Conservation (phyloP, 305 asterid species). For the Plantago lanceolata region DNA sequence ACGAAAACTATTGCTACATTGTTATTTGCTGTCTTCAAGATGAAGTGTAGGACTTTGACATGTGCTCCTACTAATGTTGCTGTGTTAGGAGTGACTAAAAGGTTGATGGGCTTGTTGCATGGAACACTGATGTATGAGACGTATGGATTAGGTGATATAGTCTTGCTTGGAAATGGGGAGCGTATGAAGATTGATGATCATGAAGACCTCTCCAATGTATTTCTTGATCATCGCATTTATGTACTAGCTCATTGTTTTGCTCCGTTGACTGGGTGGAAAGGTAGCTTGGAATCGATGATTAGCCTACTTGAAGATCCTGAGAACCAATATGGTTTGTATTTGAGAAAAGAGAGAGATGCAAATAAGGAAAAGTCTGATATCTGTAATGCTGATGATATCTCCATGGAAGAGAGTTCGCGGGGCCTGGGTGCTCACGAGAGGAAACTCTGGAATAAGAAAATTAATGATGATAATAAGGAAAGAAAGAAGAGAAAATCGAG, state of each 20-base stretch:
- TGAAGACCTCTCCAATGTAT: slow-evolving; percentile 47
- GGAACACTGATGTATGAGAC: slow-evolving; percentile 12
- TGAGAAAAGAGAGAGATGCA: slow-evolving; percentile 6
- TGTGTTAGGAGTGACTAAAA: slow-evolving; percentile 38
- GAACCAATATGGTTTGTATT: slow-evolving; percentile 28
- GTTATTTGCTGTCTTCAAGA: slow-evolving; percentile 24
- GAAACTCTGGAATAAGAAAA: neutral
- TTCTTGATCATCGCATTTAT: slow-evolving; percentile 46
- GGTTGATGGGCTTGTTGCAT: slow-evolving; percentile 30
- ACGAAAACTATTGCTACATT: slow-evolving; percentile 41
- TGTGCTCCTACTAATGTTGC: slow-evolving; percentile 69
- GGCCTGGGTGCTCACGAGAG: neutral
- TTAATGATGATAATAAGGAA: slow-evolving; percentile 18
- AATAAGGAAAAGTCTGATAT: slow-evolving; percentile 10
- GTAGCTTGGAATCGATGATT: slow-evolving; percentile 29
- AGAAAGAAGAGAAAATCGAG: slow-evolving; percentile 24
- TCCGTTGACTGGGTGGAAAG: slow-evolving; percentile 20
- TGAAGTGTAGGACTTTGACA: slow-evolving; percentile 38
- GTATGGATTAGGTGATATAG: slow-evolving; percentile 59
- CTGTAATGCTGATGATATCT: neutral
- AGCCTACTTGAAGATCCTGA: slow-evolving; percentile 43
- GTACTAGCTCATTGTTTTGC: slow-evolving; percentile 31
- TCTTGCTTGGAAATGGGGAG: slow-evolving; percentile 58
- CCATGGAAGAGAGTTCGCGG: neutral
- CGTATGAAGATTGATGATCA: slow-evolving; percentile 61